A percentile compares a stretch with the other conserved stretches of the same genome.
Evolutionary conservation across 2,329 filamentous ascomycete genomes (phyloP).

Genomic region (Cladorrhinum sp.): DNA sequence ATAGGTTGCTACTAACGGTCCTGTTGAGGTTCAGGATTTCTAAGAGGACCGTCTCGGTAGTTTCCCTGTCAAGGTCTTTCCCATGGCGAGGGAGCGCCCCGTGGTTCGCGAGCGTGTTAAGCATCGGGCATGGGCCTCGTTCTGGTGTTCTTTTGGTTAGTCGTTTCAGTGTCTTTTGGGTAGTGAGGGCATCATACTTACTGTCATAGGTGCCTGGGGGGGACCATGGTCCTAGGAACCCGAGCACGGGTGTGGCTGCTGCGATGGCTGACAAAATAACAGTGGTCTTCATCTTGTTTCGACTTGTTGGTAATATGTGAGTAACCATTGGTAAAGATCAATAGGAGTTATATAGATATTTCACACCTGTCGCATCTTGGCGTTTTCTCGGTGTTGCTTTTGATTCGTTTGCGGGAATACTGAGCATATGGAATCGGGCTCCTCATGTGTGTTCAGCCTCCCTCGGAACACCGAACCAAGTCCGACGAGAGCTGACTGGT

Average conservation of each 20-base stretch:
- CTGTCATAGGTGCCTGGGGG: neutral
- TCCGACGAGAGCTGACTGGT: too few relatives aligned
- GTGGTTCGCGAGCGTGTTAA: slow-evolving; percentile 53
- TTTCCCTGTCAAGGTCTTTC: slow-evolving; percentile 38
- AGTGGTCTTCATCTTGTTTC: neutral
- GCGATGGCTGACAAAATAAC: neutral
- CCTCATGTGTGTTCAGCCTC: too few relatives aligned
- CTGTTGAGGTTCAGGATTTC: slow-evolving; percentile 43
- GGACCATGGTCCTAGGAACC: neutral
- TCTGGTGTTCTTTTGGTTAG: slow-evolving; percentile 24
- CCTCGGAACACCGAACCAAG: too few relatives aligned
- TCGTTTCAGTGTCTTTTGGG: neutral
- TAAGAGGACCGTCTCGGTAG: slow-evolving; percentile 38
- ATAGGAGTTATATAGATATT: too few relatives aligned
- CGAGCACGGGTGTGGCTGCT: neutral
- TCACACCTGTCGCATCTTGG: too few relatives aligned
- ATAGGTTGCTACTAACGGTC: slow-evolving; percentile 40
- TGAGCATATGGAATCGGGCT: too few relatives aligned
- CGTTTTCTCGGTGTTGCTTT: too few relatives aligned
- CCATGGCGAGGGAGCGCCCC: slow-evolving; percentile 47
- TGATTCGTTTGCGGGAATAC: too few relatives aligned
- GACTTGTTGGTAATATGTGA: too few relatives aligned
- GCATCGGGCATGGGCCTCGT: slow-evolving; percentile 47
- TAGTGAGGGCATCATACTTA: neutral
- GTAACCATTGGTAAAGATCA: too few relatives aligned